phyloP scores from a whole-genome alignment of 2,329 filamentous ascomycete species.

The Xylariaceae sp. region DNA sequence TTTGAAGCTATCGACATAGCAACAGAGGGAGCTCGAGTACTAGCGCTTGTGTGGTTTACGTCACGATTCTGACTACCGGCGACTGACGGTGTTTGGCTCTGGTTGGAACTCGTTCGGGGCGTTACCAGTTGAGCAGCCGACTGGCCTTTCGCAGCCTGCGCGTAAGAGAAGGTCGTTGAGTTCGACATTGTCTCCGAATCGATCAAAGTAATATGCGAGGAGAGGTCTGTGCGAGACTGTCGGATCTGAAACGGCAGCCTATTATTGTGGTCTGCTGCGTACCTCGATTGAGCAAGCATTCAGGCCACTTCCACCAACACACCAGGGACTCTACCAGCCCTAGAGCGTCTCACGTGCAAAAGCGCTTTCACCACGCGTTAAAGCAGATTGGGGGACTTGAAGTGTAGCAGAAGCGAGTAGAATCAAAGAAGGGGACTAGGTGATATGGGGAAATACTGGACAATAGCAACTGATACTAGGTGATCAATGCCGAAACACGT shows the following conservation, averaged over 20 bases:
- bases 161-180: constrained; percentile 81
- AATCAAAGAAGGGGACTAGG: not conserved
- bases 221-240: constrained; percentile 16
- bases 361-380: constrained; percentile 19
- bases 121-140: constrained; percentile 47
- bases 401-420: not conserved
- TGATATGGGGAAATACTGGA: not conserved
- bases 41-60: constrained; percentile 38
- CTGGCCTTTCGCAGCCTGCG: constrained; percentile 89
- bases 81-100: constrained; percentile 41
- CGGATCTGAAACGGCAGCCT: constrained; percentile 28
- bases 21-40: constrained; percentile 44
- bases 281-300: constrained; percentile 32
- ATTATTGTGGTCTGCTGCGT: constrained; percentile 31
- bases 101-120: constrained; percentile 38
- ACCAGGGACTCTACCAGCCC: constrained; percentile 34
- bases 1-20: constrained; percentile 47
- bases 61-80: constrained; percentile 44
- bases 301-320: constrained; percentile 37
- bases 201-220: constrained; percentile 19
- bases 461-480: constrained; percentile 7
- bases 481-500: constrained; percentile 16
- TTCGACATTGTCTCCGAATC: constrained; percentile 53
- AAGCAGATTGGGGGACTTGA: constrained; percentile 22
- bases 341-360: constrained; percentile 34